Percentiles rank a stretch among this genome's conserved stretches.
phyloP scores from a whole-genome alignment of 2,329 filamentous ascomycete species.

The Trichoderma hamatum region DNA sequence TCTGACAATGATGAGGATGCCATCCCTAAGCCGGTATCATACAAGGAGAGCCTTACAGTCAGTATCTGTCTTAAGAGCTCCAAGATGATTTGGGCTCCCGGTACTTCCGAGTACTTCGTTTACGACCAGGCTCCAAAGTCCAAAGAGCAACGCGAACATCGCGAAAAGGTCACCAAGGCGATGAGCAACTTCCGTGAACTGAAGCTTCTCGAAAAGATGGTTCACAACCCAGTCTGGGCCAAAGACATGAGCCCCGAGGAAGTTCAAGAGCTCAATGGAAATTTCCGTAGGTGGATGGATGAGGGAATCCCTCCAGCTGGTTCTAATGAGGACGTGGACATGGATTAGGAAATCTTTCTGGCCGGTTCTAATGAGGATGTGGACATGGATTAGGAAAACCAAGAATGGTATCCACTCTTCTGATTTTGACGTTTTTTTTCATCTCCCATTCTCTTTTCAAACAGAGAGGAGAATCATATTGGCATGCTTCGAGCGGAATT shows the following conservation, averaged over 20 bases:
- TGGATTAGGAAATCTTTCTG: slow-evolving; percentile 35
- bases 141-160: slow-evolving; percentile 62
- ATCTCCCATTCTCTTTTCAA: slow-evolving; percentile 29
- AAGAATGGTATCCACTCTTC: not conserved
- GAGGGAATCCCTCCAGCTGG: slow-evolving; percentile 49
- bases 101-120: slow-evolving; percentile 70
- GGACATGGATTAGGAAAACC: slow-evolving; percentile 37
- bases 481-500: slow-evolving; percentile 26
- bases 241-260: slow-evolving; percentile 78
- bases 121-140: slow-evolving; percentile 71
- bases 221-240: slow-evolving; percentile 80
- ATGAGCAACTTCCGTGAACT: slow-evolving; percentile 65
- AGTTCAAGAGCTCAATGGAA: slow-evolving; percentile 73
- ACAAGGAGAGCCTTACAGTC: slow-evolving; percentile 69
- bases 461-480: slow-evolving; percentile 22
- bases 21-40: slow-evolving; percentile 62
- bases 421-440: slow-evolving; percentile 19
- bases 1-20: slow-evolving; percentile 65
- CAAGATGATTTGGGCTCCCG: slow-evolving; percentile 75
- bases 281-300: slow-evolving; percentile 58
- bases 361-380: slow-evolving; percentile 39
- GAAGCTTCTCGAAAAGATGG: slow-evolving; percentile 76
- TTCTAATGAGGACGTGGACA: slow-evolving; percentile 40
- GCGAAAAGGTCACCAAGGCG: slow-evolving; percentile 56
- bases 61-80: slow-evolving; percentile 78